phyloP scores from a whole-genome alignment of 2,329 filamentous ascomycete genomes.

The Thelonectria discophora region DNA sequence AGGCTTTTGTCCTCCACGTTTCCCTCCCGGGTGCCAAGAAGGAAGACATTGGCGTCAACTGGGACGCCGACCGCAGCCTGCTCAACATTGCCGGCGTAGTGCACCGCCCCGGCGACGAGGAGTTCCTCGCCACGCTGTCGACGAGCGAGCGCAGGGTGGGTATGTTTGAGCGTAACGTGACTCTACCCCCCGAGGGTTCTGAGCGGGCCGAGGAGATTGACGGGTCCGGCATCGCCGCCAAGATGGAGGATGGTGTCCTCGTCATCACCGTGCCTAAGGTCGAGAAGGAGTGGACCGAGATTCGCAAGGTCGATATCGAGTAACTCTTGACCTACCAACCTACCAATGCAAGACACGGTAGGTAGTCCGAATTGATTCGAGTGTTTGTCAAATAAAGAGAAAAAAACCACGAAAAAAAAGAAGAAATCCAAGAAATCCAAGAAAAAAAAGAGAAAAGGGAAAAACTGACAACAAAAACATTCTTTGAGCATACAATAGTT shows the following conservation, averaged over 20 bases:
- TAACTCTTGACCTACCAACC: constrained; percentile 39
- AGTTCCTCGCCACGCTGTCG: constrained; percentile 70
- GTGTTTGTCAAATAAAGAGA: constrained; percentile 1
- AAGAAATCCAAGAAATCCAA: neutral
- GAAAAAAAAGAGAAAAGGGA: neutral
- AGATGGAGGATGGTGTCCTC: constrained; percentile 81
- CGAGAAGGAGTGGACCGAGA: constrained; percentile 71
- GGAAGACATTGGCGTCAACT: constrained; percentile 79
- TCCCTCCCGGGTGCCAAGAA: constrained; percentile 83
- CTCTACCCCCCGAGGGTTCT: constrained; percentile 59
- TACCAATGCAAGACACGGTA: neutral
- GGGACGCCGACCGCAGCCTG: constrained; percentile 72
- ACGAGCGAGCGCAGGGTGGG: constrained; percentile 76
- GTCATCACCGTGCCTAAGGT: constrained; percentile 80
- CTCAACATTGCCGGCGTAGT: constrained; percentile 77
- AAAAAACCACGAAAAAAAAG: constrained; percentile 25
- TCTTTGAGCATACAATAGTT: neutral
- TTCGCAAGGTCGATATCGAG: constrained; percentile 67
- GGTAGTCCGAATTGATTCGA: neutral
- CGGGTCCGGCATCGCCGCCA: constrained; percentile 73
- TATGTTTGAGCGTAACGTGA: constrained; percentile 75
- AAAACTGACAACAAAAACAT: neutral
- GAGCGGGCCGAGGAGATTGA: constrained; percentile 68
- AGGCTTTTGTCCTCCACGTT: constrained; percentile 75
- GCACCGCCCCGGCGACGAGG: constrained; percentile 76